These are phyloP conservation scores for Plasmodium adleri DNA, from an alignment of 169 alveolate species.

Conservation along the genomic window DNA sequence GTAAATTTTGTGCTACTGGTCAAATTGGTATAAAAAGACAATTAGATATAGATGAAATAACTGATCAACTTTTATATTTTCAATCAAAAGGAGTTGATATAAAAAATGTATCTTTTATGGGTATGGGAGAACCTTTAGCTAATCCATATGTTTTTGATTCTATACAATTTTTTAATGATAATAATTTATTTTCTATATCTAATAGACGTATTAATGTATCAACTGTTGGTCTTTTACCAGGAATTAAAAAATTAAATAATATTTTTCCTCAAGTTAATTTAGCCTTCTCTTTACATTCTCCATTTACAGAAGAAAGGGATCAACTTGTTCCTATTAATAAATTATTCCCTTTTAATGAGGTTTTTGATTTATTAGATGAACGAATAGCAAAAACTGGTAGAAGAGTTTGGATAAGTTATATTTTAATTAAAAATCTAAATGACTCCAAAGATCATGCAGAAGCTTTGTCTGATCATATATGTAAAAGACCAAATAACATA, in stretches of 20 bases:
- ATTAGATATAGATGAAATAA: slow-evolving; percentile 88
- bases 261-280: slow-evolving; percentile 89
- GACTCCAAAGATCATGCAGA: slow-evolving; percentile 86
- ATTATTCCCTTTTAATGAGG: slow-evolving; percentile 89
- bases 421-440: slow-evolving; percentile 86
- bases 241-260: slow-evolving; percentile 86
- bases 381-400: slow-evolving; percentile 87
- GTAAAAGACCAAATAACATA: slow-evolving; percentile 79
- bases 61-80: slow-evolving; percentile 89
- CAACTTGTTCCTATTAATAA: slow-evolving; percentile 86
- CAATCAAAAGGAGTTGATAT: slow-evolving; percentile 84
- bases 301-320: slow-evolving; percentile 83
- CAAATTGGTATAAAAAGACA: slow-evolving; percentile 89
- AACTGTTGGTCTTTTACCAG: slow-evolving; percentile 91
- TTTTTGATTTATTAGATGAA: slow-evolving; percentile 85
- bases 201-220: slow-evolving; percentile 87
- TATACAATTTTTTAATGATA: slow-evolving; percentile 81
- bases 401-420: slow-evolving; percentile 90
- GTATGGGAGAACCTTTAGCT: slow-evolving; percentile 93
- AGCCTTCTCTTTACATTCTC: slow-evolving; percentile 89
- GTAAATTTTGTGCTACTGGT: slow-evolving; percentile 93
- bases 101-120: slow-evolving; percentile 90
- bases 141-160: slow-evolving; percentile 91
- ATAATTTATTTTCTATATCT: slow-evolving; percentile 82
- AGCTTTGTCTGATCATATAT: slow-evolving; percentile 80